Percentiles rank a stretch among this genome's conserved stretches.
Evolutionary conservation across 352 stramenopile genomes (phyloP).

Genomic region (Pythium monospermum): DNA sequence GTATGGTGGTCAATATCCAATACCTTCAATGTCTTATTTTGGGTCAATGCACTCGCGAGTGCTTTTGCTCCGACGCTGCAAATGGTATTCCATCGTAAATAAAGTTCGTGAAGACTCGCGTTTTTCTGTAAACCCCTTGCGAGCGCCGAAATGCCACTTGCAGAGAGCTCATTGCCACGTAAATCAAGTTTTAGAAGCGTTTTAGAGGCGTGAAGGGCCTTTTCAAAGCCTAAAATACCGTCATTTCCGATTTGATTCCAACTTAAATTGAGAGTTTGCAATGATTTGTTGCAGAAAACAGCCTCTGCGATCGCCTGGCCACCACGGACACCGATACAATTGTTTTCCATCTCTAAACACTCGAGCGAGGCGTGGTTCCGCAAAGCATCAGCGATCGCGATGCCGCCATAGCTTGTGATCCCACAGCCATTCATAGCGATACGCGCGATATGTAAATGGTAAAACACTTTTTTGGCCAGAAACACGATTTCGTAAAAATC

Average conservation of each 20-base stretch:
- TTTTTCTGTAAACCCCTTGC: constrained; percentile 45
- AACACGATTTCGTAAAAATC: constrained; percentile 62
- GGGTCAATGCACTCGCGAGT: constrained; percentile 40
- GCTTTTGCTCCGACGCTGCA: constrained; percentile 47
- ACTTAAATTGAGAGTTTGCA: constrained; percentile 71
- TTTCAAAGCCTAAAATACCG: constrained; percentile 35
- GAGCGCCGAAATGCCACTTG: constrained; percentile 45
- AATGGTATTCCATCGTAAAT: constrained; percentile 70
- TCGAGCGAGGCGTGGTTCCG: constrained; percentile 62
- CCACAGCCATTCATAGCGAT: constrained; percentile 56
- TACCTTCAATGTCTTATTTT: constrained; percentile 54
- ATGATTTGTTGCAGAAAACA: constrained; percentile 47
- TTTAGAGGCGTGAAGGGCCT: constrained; percentile 45
- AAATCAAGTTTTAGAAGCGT: constrained; percentile 54
- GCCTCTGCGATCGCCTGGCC: constrained; percentile 55
- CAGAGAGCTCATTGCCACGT: constrained; percentile 55
- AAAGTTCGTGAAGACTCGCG: constrained; percentile 54
- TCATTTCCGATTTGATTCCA: constrained; percentile 70
- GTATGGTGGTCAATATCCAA: constrained; percentile 76
- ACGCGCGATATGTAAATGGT: constrained; percentile 56
- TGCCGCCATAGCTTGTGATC: constrained; percentile 44
- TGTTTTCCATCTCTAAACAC: constrained; percentile 68
- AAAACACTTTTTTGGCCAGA: constrained; percentile 59
- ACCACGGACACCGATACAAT: constrained; percentile 37
- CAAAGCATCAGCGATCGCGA: constrained; percentile 52